Conservation (phyloP, 164 flowering plant species). For the Stephania cephalantha region DNA sequence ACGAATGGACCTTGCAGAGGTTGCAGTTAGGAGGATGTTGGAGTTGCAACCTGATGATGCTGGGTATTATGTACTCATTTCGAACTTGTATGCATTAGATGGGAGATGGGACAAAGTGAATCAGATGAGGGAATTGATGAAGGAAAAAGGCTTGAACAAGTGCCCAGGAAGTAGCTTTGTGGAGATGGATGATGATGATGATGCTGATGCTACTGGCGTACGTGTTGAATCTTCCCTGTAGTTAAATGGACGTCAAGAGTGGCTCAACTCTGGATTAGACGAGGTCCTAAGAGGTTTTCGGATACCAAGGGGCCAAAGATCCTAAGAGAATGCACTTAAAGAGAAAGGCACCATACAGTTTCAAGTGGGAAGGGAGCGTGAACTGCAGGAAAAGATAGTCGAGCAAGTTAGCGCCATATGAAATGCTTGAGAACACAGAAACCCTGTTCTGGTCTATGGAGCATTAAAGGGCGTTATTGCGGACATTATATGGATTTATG, state of each 20-base stretch:
- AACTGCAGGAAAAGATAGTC: not conserved
- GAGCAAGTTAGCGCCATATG: not conserved
- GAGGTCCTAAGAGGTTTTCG: too few species aligned
- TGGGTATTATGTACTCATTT: constrained; percentile 52
- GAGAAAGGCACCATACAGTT: not conserved
- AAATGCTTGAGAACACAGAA: not conserved
- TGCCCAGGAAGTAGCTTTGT: constrained; percentile 46
- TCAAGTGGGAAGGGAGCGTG: not conserved
- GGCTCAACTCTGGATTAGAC: too few species aligned
- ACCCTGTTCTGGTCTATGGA: not conserved
- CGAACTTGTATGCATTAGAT: constrained; percentile 50
- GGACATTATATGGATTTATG: too few species aligned
- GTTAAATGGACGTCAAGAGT: not conserved
- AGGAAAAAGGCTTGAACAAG: constrained; percentile 46
- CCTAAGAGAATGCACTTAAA: too few species aligned
- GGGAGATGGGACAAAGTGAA: constrained; percentile 52
- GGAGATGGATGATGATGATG: constrained; percentile 28
- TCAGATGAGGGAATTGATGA: constrained; percentile 54
- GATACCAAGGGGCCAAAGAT: too few species aligned
- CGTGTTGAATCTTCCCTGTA: constrained; percentile 14
- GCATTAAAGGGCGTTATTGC: not conserved
- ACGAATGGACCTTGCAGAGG: constrained; percentile 57
- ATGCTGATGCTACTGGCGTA: constrained; percentile 5
- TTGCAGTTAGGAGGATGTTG: constrained; percentile 47
- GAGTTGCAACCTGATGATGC: constrained; percentile 48